Conservation (phyloP, 305 asterid species). For the Solanum hybrid region DNA sequence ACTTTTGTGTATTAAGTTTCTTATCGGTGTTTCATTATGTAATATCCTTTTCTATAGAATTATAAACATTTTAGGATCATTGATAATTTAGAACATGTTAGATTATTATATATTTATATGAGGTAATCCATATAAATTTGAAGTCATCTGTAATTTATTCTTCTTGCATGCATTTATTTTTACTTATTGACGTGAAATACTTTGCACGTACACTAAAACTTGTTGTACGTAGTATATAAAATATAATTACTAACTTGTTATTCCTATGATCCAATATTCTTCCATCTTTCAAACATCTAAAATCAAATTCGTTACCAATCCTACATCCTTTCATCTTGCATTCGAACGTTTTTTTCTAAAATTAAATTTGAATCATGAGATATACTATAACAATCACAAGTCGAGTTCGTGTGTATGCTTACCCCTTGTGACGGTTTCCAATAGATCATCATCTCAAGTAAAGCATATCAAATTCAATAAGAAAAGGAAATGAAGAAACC, state of each 20-base stretch:
- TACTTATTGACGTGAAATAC: not conserved
- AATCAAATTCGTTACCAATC: not conserved
- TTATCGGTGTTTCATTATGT: no score
- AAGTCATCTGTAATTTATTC: not conserved
- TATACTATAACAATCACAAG: not conserved
- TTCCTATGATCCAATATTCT: not conserved
- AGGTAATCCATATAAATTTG: not conserved
- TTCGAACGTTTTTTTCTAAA: not conserved
- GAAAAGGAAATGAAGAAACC: not conserved
- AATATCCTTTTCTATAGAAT: no score
- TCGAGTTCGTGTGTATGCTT: no score
- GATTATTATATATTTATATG: not conserved
- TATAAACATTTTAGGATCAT: not conserved
- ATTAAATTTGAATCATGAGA: not conserved
- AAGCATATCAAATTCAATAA: not conserved
- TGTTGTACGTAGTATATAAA: no score
- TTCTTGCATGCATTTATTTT: not conserved
- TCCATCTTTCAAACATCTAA: not conserved
- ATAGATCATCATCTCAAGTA: not conserved
- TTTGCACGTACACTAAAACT: not conserved
- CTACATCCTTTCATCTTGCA: not conserved
- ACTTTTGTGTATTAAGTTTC: no score
- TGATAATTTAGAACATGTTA: not conserved
- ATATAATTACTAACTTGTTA: not conserved
- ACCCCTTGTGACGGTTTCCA: no score